Base-by-base conservation (phyloP, 768 basidiomycete genomes). In the Russula griseocarnosa region DNA sequence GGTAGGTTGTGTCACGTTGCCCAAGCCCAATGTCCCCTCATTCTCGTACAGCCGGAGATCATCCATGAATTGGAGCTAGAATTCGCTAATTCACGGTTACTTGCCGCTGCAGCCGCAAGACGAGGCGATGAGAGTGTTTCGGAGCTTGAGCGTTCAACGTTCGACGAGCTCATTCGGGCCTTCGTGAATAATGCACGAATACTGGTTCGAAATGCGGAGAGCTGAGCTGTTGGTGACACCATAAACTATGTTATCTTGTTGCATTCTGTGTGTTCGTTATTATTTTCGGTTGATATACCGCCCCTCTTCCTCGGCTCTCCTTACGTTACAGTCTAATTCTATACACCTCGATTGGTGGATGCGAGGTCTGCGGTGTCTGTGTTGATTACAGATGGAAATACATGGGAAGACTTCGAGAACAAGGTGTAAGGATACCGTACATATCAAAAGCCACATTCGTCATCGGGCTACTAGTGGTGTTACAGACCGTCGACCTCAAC, bases 151-250 rank as follows among this genome's bases (percentile, higher is more conserved):
- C 82, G 84, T 28, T 81, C 78, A 66, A 86, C 86, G 7, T 98
- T 94, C 72, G 92, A 98, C 72, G 92, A 97, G 72, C 83, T 97
- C 63, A 86, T 99, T 50, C 86, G 91, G 53, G 92, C 90, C 16
- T 91, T 97, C 67, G 86, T 99, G 55, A 97, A 98, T 71, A 95
- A 97, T 67, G 86, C 92, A 4, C 82, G 97, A 66, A 94, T 97
- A 75, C 74, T 98, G 53, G 86, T 87, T 58, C 83, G 91, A 69
- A 97, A 96, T 74, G 82, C 84, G 6, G 78, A 67, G n/a, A 76
- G 76, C 30, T 84, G n/a, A 76, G 76, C 30, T 84, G 79, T 82
- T 75, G 76, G 61, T 78, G 60, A 58, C 40, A n/a, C 34, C 34
- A 36, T 50, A 55, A 22, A 18, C 40, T 51, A 50, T 53, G 52